Conservation (phyloP, 1,284 basidiomycete species). For the Moesziomyces sp. region DNA sequence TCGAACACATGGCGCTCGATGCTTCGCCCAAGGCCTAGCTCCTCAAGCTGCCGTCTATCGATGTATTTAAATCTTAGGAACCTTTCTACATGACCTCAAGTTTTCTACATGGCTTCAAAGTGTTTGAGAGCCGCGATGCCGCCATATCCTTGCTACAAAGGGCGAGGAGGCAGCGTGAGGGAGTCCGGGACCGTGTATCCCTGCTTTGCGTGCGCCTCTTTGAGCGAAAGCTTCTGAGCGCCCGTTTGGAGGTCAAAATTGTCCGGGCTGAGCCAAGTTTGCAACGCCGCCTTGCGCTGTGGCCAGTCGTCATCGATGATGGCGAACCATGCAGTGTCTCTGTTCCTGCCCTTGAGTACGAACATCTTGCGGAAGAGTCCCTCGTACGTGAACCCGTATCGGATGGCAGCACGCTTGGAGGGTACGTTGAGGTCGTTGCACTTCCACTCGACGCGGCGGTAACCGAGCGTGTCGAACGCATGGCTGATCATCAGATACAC, state of each 20-base stretch:
- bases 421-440: constrained; percentile 49
- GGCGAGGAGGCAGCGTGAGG: constrained; percentile 9
- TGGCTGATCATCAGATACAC: constrained; percentile 40
- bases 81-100: no score
- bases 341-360: constrained; percentile 46
- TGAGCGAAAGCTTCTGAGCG: constrained; percentile 20
- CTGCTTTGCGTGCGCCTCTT: constrained; percentile 22
- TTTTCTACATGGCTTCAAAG: no score
- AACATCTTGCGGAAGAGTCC: constrained; percentile 48
- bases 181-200: constrained; percentile 24
- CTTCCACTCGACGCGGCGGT: constrained; percentile 59
- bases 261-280: constrained; percentile 40
- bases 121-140: no score
- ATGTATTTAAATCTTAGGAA: no score
- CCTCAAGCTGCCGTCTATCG: no score
- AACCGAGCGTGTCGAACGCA: constrained; percentile 40
- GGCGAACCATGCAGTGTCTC: constrained; percentile 57
- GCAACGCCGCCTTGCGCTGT: constrained; percentile 26
- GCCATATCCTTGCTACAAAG: constrained; percentile 8
- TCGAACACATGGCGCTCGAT: constrained; percentile 54
- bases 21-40: constrained; percentile 2
- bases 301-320: constrained; percentile 59
- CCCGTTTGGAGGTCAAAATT: constrained; percentile 35
- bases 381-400: constrained; percentile 54
- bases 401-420: constrained; percentile 47